phyloP scores from a whole-genome alignment of 305 asterid species.

The Solanum hybrid region DNA sequence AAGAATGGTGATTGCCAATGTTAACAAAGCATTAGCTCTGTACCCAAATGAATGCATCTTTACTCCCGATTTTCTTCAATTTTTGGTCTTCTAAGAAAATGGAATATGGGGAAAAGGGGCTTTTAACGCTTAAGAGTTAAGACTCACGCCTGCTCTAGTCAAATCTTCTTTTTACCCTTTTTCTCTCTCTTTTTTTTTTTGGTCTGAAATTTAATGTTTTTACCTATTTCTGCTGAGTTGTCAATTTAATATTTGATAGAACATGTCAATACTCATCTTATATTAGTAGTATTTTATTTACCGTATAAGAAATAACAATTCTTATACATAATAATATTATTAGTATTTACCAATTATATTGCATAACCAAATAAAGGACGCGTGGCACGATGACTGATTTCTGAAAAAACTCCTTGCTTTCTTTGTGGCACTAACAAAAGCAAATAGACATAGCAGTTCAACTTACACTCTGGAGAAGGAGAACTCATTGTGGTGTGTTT shows the following conservation, averaged over 20 bases:
- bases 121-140: not conserved
- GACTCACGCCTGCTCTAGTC: not conserved
- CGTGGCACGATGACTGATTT: not conserved
- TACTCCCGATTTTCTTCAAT: not conserved
- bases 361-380: not conserved
- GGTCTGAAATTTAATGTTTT: too few relatives aligned
- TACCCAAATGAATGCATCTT: conserved; percentile 64
- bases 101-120: not conserved
- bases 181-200: not conserved
- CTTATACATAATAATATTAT: too few relatives aligned
- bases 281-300: not conserved
- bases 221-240: too few relatives aligned
- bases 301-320: too few relatives aligned
- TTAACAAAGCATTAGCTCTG: conserved; percentile 75
- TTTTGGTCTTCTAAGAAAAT: not conserved
- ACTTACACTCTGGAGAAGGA: not conserved
- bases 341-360: not conserved
- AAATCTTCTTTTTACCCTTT: not conserved
- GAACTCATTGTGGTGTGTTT: not conserved
- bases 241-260: too few relatives aligned
- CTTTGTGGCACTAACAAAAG: not conserved
- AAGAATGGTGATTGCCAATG: conserved; percentile 65
- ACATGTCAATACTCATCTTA: too few relatives aligned
- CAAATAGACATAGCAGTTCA: not conserved
- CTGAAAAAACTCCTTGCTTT: not conserved